These are phyloP conservation scores for Echinosophora koreensis DNA, from an alignment of 306 rosid genomes.

Conservation along the genomic window DNA sequence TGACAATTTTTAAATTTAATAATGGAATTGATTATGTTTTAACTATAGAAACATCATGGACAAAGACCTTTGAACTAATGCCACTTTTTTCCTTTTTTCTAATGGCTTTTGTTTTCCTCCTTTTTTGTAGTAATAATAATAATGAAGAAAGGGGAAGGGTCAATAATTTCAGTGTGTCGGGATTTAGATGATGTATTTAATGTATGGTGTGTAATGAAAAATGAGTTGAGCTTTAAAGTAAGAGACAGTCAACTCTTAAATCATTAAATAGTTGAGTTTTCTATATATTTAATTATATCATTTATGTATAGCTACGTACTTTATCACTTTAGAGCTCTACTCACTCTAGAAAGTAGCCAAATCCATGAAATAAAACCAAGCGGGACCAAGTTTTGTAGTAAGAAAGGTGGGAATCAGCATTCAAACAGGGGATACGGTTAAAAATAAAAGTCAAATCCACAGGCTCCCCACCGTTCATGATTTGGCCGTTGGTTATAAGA, in stretches of 20 bases:
- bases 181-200: constrained; percentile 14
- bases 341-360: no score
- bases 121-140: no score
- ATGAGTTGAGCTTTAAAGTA: no score
- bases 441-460: neutral
- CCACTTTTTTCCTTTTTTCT: neutral
- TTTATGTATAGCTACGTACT: no score
- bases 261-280: no score
- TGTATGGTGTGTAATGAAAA: neutral
- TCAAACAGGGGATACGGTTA: no score
- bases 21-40: neutral
- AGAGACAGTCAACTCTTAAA: no score
- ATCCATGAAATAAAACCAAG: neutral
- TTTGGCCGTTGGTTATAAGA: no score
- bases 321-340: no score
- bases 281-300: no score
- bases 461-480: neutral
- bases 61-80: constrained; percentile 32
- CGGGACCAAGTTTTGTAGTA: neutral
- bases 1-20: neutral
- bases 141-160: neutral
- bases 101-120: no score
- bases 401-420: neutral
- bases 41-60: neutral
- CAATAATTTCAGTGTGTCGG: constrained; percentile 17